These are phyloP conservation scores for Diaporthe longicolla DNA, from an alignment of 2,329 filamentous ascomycete genomes.

Conservation along the genomic window DNA sequence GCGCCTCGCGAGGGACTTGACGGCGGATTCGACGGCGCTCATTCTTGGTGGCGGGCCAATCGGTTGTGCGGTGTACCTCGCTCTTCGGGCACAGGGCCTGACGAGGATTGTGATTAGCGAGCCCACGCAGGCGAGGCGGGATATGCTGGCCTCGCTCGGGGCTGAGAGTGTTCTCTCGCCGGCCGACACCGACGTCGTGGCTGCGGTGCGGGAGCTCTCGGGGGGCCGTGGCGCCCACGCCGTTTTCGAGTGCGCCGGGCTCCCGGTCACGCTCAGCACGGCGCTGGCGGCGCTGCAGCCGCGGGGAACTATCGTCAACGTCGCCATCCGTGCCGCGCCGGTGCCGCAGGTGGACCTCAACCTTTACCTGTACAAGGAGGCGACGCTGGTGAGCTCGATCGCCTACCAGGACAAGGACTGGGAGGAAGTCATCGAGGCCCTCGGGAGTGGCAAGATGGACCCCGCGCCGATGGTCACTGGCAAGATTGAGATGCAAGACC, in stretches of 20 bases:
- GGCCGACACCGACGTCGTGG: conserved; percentile 41
- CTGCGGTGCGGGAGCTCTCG: conserved; percentile 33
- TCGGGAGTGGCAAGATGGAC: conserved; percentile 51
- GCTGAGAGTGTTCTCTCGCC: conserved; percentile 52
- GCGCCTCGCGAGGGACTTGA: conserved; percentile 44
- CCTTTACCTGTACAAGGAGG: conserved; percentile 63
- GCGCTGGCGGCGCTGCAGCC: conserved; percentile 44
- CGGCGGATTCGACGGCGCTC: conserved; percentile 61
- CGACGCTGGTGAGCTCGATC: conserved; percentile 25
- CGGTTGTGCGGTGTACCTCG: conserved; percentile 71
- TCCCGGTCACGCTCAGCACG: conserved; percentile 59
- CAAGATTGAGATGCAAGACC: conserved; percentile 62
- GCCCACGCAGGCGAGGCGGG: conserved; percentile 62
- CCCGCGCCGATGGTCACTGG: conserved; percentile 67
- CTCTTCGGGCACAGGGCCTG: conserved; percentile 66
- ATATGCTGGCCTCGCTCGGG: conserved; percentile 66
- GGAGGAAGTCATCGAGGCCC: conserved; percentile 44
- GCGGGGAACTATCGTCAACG: conserved; percentile 45
- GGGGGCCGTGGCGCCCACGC: conserved; percentile 43
- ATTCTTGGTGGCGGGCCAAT: conserved; percentile 75
- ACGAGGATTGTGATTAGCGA: conserved; percentile 73
- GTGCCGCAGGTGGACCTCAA: conserved; percentile 66
- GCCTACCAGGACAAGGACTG: conserved; percentile 48
- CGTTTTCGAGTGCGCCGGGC: conserved; percentile 46
- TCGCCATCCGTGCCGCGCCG: conserved; percentile 47